A percentile compares a stretch with the other conserved stretches of the same genome.
Evolutionary conservation across 176 grass and related monocot genomes (phyloP).

Genomic region (Neostapfia colusana): DNA sequence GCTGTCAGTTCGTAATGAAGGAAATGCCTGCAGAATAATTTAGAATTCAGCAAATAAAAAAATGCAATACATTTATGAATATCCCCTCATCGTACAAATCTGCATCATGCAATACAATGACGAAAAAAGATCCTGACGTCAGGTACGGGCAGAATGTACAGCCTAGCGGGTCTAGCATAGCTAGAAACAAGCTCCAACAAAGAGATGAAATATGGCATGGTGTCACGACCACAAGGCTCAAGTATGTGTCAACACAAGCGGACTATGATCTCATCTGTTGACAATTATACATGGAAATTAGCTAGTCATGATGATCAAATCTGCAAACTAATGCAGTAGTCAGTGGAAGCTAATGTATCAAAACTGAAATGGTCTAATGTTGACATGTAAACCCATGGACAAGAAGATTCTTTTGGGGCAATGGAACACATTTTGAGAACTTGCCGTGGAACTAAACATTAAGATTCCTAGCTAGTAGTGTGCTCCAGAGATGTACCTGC

Average conservation of each 20-base stretch:
- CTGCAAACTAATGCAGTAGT: too few relatives aligned
- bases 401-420: constrained; percentile 1
- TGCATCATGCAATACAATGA: background rate
- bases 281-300: too few relatives aligned
- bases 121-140: background rate
- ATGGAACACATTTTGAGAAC: background rate
- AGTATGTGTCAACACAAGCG: background rate
- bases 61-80: background rate
- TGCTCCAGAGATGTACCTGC: constrained; percentile 4
- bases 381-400: background rate
- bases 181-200: too few relatives aligned
- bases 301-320: too few relatives aligned
- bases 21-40: constrained; percentile 62
- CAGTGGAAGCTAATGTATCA: background rate
- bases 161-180: background rate
- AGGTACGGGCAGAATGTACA: background rate
- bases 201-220: background rate
- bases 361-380: background rate
- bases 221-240: background rate
- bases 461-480: background rate
- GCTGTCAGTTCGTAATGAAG: constrained; percentile 78
- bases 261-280: background rate
- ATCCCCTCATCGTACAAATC: background rate
- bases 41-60: background rate
- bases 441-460: background rate